Evolutionary conservation across 208 protist genomes (phyloP).

Genomic region (Trypanosoma platydactyli): DNA sequence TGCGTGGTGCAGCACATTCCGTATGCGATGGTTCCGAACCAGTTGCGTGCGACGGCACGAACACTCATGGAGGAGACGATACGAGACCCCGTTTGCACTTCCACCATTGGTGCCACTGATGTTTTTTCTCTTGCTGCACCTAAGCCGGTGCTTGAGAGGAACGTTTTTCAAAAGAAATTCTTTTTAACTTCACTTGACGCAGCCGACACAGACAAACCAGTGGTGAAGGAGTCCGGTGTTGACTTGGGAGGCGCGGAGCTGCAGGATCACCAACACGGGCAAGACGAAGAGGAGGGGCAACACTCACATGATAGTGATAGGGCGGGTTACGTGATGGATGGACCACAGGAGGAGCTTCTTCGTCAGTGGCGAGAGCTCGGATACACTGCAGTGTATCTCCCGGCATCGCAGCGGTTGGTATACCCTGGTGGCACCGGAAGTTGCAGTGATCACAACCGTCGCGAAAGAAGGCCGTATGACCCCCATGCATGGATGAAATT

Average conservation of each 20-base stretch:
- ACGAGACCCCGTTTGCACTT: not conserved
- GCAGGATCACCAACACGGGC: too few relatives aligned
- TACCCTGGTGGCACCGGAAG: slow-evolving; percentile 1
- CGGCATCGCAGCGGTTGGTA: slow-evolving; percentile 22
- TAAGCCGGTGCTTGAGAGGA: not conserved
- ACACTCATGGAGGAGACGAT: not conserved
- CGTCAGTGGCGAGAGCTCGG: slow-evolving; percentile 74
- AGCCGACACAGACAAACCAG: not conserved
- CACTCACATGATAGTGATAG: slow-evolving; percentile 15
- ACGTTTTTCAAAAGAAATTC: slow-evolving; percentile 7
- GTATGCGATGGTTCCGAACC: slow-evolving; percentile 41
- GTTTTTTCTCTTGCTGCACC: too few relatives aligned
- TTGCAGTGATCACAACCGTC: not conserved
- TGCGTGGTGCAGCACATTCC: slow-evolving; percentile 83
- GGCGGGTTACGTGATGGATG: not conserved
- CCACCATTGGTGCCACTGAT: not conserved
- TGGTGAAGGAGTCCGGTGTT: not conserved
- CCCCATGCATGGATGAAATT: slow-evolving; percentile 41
- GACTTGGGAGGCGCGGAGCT: not conserved
- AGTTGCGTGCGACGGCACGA: slow-evolving; percentile 19
- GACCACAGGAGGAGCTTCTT: slow-evolving; percentile 22
- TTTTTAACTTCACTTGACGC: slow-evolving; percentile 30
- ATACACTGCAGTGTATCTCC: slow-evolving; percentile 72
- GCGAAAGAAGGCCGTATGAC: slow-evolving; percentile 3
- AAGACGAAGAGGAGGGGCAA: not conserved